These are phyloP conservation scores for Syzygium grande DNA, from an alignment of 345 rosid species.

Conservation along the genomic window DNA sequence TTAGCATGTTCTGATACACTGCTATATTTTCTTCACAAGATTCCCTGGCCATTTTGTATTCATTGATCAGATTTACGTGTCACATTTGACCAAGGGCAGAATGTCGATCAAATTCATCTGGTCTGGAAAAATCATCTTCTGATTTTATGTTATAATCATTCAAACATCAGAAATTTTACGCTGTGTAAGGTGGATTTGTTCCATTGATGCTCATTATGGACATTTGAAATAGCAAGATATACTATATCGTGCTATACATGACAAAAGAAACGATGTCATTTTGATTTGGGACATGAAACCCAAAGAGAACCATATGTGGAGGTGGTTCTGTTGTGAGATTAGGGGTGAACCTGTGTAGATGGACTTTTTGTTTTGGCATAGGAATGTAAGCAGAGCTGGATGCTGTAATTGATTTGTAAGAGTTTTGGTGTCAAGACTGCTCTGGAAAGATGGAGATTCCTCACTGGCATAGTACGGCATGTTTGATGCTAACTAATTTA, in stretches of 20 bases:
- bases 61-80: neutral
- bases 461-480: neutral
- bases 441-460: neutral
- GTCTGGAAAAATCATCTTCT: neutral
- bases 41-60: neutral
- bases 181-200: neutral
- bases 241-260: accelerated
- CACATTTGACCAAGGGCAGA: neutral
- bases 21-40: neutral
- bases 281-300: accelerated
- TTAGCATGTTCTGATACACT: accelerated
- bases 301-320: neutral
- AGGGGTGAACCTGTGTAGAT: neutral
- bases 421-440: neutral
- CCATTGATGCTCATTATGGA: neutral
- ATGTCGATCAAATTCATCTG: neutral
- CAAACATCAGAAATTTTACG: neutral
- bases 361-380: neutral
- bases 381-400: neutral
- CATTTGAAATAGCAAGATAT: accelerated
- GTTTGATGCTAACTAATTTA: accelerated
- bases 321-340: neutral
- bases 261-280: neutral
- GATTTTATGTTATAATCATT: neutral
- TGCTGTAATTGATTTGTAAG: too few species aligned